Conservation (phyloP, 768 basidiomycete genomes). For the Serpula lacrymans region DNA sequence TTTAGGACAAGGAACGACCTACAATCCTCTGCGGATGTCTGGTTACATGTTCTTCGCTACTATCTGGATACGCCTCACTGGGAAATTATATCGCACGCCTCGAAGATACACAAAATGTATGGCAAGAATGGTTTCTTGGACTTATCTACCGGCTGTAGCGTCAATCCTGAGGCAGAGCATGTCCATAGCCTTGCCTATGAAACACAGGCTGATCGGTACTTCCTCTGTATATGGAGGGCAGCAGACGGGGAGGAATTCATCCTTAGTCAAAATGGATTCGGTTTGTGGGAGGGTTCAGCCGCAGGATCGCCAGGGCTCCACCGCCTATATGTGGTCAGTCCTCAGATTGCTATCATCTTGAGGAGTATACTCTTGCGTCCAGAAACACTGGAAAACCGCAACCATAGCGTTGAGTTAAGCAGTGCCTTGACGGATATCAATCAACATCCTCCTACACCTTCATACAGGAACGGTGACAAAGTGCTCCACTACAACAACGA, state of each 20-base stretch:
- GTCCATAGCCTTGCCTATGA: slow-evolving; percentile 23
- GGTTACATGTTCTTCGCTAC: slow-evolving; percentile 29
- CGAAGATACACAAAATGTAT: not conserved
- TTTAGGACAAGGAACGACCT: slow-evolving; percentile 18
- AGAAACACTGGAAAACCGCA: too few relatives aligned
- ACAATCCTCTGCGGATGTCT: slow-evolving; percentile 22
- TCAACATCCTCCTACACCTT: not conserved
- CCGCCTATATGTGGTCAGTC: slow-evolving; percentile 33
- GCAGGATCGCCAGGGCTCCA: slow-evolving; percentile 19
- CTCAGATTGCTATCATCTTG: slow-evolving; percentile 30
- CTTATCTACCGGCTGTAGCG: not conserved
- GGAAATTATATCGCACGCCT: slow-evolving; percentile 3
- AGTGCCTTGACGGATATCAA: slow-evolving; percentile 4
- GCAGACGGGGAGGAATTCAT: slow-evolving; percentile 31
- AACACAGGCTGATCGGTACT: slow-evolving; percentile 23
- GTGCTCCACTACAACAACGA: not conserved
- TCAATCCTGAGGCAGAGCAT: slow-evolving; percentile 12
- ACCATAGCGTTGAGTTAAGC: too few relatives aligned
- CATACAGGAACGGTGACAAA: not conserved
- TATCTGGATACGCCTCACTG: slow-evolving; percentile 30
- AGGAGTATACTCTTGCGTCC: slow-evolving; percentile 14
- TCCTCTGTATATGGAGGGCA: slow-evolving; percentile 34
- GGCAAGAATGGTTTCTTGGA: not conserved
- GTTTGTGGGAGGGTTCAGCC: slow-evolving; percentile 32
- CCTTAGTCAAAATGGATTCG: slow-evolving; percentile 28